phyloP scores from a whole-genome alignment of 441 rosid genomes.

The Macaranga tanarius region DNA sequence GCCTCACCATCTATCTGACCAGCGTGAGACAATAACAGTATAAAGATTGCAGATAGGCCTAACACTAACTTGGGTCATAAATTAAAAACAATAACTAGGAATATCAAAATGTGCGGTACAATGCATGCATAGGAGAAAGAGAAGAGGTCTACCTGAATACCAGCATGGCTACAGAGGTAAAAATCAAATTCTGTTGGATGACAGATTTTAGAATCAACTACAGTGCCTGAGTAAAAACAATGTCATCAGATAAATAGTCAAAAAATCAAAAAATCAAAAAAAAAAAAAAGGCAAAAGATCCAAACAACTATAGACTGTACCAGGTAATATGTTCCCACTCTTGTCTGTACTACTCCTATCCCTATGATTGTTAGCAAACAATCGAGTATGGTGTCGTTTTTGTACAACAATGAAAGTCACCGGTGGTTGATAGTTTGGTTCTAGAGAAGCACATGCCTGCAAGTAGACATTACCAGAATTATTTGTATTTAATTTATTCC shows the following conservation, averaged over 20 bases:
- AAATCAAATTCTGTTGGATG: conserved; percentile 96
- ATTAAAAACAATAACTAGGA: neutral
- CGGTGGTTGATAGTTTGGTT: conserved; percentile 92
- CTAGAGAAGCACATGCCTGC: conserved; percentile 97
- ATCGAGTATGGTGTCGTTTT: conserved; percentile 89
- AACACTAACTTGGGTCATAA: neutral
- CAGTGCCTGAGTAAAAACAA: conserved; percentile 60
- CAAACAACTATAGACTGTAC: conserved; percentile 31
- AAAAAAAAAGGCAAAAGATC: neutral
- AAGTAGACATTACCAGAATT: neutral
- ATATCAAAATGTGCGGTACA: neutral
- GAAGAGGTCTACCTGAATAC: conserved; percentile 68
- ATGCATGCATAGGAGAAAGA: neutral
- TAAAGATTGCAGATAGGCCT: neutral
- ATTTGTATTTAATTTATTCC: neutral
- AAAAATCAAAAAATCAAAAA: neutral
- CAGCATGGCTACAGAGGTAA: conserved; percentile 97
- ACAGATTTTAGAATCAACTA: conserved; percentile 88
- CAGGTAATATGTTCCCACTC: conserved; percentile 92
- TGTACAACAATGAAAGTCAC: conserved; percentile 97
- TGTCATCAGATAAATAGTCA: neutral
- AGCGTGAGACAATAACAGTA: neutral
- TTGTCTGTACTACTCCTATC: conserved; percentile 87
- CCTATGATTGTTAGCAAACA: conserved; percentile 88
- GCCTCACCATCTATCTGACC: neutral